Evolutionary conservation across 495 filamentous ascomycete species (phyloP), one percentile per base, ranked within the genome.

Genomic region (Tuber magnatum): DNA sequence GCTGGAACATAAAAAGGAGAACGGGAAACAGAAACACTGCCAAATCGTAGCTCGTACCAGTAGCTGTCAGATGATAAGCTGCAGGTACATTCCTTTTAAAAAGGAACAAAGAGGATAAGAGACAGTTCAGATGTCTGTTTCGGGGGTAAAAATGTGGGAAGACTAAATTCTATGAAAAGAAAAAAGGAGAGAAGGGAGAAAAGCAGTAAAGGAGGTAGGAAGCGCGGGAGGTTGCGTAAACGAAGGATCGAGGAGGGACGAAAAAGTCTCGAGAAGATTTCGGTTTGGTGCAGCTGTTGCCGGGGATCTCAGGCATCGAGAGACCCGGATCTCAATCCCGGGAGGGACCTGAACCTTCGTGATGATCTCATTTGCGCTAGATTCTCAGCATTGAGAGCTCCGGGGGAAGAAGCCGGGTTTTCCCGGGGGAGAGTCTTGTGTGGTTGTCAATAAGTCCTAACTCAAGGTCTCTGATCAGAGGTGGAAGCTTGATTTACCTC

Each of bases 1-100:
- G 56, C 56, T 18, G 56, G 56, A 65, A 65, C 56, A 61, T 9
- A 35, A 65, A 65, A 65, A 65, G 28, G 56, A 65, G 56, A 65
- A 65, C n/a, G 56, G 28, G 32, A 35, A 35, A 18, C 56, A 65
- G 56, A 65, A 65, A 35, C 56, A 65, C 32, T 35, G 12, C 56
- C 8, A 12, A 3, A 40, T 7, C 3, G 39, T 3, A 61, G 51
- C 24, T 28, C 24, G 6, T 65, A 65, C 56, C 56, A 65, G 56
- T 3, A 65, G 28, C 28, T 35, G 51, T 61, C 51, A 61, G 51
- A 61, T 32, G 51, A 32, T 28, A 28, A n/a, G 28, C 51, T 61
- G n/a, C 51, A 32, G 51, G 51, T 61, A 65, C 28, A 18, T 35
- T 65, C 32, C 5, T 65, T 28, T 35, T 14, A 65, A 65, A 18